Conservation (phyloP, 495 filamentous ascomycete genomes). For the Annulohypoxylon stygium region DNA sequence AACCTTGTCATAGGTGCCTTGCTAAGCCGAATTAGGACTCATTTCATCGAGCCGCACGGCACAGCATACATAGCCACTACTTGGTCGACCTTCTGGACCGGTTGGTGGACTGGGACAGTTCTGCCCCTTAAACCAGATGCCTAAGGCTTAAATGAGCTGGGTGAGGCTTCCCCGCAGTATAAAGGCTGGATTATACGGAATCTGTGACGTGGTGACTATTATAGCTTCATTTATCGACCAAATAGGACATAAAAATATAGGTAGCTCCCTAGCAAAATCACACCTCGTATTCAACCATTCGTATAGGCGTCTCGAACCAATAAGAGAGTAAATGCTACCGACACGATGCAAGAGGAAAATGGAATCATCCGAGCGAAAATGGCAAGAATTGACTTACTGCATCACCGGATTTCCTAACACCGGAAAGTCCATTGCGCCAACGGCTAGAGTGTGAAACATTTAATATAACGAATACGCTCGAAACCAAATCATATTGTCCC, state of each 20-base stretch:
- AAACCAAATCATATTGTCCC: conserved; percentile 31
- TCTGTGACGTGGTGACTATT: too few relatives aligned
- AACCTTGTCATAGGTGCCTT: not conserved
- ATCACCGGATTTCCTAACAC: not conserved
- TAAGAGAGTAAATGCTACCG: too few relatives aligned
- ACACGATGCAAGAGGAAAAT: too few relatives aligned
- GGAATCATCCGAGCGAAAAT: too few relatives aligned
- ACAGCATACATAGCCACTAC: conserved; percentile 20
- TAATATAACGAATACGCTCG: conserved; percentile 7
- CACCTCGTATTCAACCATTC: too few relatives aligned
- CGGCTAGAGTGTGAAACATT: not conserved
- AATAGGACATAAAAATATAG: too few relatives aligned
- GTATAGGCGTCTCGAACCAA: too few relatives aligned
- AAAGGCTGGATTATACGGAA: too few relatives aligned
- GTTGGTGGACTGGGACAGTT: not conserved
- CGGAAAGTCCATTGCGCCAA: not conserved
- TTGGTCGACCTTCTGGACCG: not conserved
- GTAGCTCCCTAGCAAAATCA: too few relatives aligned
- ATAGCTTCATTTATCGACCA: too few relatives aligned
- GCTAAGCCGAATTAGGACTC: not conserved
- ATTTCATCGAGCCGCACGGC: conserved; percentile 16
- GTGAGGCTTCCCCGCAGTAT: not conserved
- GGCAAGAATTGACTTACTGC: not conserved
- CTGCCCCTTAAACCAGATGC: not conserved
- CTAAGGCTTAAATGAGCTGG: not conserved